Evolutionary conservation across 1,284 basidiomycete genomes (phyloP).

Genomic region (Moesziomyces globuligerus): DNA sequence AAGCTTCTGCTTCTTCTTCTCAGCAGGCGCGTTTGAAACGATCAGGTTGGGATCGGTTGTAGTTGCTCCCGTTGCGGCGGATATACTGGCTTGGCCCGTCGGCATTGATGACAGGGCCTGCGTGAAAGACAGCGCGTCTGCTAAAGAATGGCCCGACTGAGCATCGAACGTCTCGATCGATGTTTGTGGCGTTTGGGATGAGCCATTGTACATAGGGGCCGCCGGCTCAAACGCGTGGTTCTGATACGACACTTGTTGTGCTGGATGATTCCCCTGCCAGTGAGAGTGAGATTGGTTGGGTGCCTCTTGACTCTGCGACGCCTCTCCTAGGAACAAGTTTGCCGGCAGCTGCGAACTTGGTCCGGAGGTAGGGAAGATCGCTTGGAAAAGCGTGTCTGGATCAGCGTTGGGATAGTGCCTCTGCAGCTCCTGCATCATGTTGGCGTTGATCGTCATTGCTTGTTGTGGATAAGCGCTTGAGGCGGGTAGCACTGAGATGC

Average conservation of each 20-base stretch:
- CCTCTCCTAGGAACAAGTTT: not conserved
- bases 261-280: not conserved
- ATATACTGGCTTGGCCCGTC: no score
- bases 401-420: conserved; percentile 6
- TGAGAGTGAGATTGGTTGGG: conserved; percentile 4
- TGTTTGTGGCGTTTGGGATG: conserved; percentile 1
- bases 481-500: not conserved
- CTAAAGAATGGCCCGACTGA: conserved; percentile 20
- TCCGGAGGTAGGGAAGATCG: not conserved
- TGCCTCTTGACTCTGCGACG: not conserved
- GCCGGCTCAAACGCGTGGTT: not conserved
- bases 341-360: not conserved
- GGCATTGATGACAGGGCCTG: conserved; percentile 1
- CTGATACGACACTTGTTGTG: not conserved
- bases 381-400: conserved; percentile 8
- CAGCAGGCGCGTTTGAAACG: not conserved
- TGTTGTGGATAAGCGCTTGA: not conserved
- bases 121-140: conserved; percentile 20
- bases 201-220: not conserved
- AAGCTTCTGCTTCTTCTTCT: conserved; percentile 16
- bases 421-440: conserved; percentile 8
- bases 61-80: not conserved
- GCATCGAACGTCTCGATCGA: not conserved
- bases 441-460: conserved; percentile 7
- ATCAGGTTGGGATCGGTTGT: not conserved